Percentiles rank a stretch among this genome's conserved stretches.
phyloP scores from a whole-genome alignment of 1,284 basidiomycete genomes.

The Papiliotrema flavescens region DNA sequence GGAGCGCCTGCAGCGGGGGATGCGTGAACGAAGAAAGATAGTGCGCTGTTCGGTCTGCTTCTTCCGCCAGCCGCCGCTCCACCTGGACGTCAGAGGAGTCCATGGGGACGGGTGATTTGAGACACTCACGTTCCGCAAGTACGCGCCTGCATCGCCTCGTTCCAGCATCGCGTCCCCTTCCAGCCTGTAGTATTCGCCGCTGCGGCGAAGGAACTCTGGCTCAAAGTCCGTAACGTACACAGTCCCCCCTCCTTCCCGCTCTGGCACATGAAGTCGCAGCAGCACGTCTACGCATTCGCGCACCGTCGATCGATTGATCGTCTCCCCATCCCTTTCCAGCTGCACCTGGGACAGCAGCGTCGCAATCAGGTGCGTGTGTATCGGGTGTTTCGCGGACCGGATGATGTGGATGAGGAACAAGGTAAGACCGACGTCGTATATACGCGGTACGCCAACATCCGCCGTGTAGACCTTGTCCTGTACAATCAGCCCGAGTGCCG shows the following conservation, averaged over 20 bases:
- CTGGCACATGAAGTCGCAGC: conserved; percentile 43
- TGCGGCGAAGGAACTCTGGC: conserved; percentile 73
- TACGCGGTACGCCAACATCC: conserved; percentile 66
- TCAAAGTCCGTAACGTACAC: conserved; percentile 87
- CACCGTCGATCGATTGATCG: conserved; percentile 86
- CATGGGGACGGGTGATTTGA: neutral
- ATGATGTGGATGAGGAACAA: conserved; percentile 85
- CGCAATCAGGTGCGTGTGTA: conserved; percentile 74
- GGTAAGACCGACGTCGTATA: conserved; percentile 76
- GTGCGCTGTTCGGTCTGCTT: conserved; percentile 81
- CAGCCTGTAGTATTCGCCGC: conserved; percentile 70
- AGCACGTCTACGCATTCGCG: conserved; percentile 88
- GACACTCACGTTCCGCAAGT: conserved; percentile 66
- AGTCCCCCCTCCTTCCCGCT: conserved; percentile 51
- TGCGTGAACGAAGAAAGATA: conserved; percentile 79
- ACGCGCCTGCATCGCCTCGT: conserved; percentile 75
- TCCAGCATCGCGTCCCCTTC: conserved; percentile 73
- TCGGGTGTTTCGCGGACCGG: conserved; percentile 59
- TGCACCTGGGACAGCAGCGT: conserved; percentile 84
- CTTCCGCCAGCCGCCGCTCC: conserved; percentile 76
- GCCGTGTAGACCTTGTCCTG: conserved; percentile 86
- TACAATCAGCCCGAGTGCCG: neutral
- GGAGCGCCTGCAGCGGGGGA: conserved; percentile 65
- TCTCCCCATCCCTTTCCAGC: conserved; percentile 85
- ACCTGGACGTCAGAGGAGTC: conserved; percentile 55